Evolutionary conservation across 495 filamentous ascomycete genomes (phyloP), one percentile per base, ranked within the genome.

Genomic region (Penicillium roqueforti): DNA sequence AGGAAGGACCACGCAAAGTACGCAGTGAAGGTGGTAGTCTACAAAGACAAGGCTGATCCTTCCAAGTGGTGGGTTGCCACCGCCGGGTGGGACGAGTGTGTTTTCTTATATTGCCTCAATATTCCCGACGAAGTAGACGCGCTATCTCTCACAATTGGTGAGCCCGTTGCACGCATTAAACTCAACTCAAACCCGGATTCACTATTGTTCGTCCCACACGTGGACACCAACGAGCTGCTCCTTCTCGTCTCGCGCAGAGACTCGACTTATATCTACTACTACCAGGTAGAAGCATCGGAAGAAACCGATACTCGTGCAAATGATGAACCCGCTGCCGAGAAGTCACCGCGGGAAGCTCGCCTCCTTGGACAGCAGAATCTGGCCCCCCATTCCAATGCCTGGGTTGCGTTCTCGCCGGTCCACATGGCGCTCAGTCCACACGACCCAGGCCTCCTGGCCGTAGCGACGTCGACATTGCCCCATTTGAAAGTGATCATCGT

Each of bases 401-500:
- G 84, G 83, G 64, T 82, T 14, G 70, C 80, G 4, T 88, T 87
- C 57, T 83, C 83, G 4, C 83, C 84, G 0, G 79, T 81, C 23
- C 75, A 76, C 48, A 61, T 88, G 28, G 75, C 81, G 3, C 61
- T 84, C 9, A 81, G 68, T 50, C 85, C 85, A 0, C 67, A 64
- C 3, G 77, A 87, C 54, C 70, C 79, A 0, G 65, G 66, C 6
- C 61, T 87, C 3, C 43, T 87, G 1, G 85, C 85, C 1, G 74
- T 88, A 7, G 84, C 79, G 13, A 86, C 84, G 3, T 84, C 80
- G 3, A 72, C 80, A 0, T 67, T 82, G 0, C 85, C 85, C 2
- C 78, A 85, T 56, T 78, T 87, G 81, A 87, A 86, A 59, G 68
- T 88, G 11, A 75, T 88, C 20, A 75, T 88, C 23, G 80, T 86